Evolutionary conservation across 192 early-diverging fungal genomes (phyloP).

Genomic region (Coemansia sp.): DNA sequence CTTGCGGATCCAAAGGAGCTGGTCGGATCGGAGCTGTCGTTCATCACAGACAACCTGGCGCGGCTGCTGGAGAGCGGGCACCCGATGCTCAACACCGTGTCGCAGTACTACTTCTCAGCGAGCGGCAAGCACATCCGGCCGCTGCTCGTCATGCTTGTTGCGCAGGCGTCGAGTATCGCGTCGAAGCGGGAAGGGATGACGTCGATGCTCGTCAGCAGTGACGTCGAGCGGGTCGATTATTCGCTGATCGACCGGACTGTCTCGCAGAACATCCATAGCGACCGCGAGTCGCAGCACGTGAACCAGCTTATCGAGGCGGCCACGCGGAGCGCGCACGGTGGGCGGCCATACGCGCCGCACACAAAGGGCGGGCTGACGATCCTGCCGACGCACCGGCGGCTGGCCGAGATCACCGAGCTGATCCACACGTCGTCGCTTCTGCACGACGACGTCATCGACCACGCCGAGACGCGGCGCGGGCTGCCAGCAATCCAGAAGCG

Average conservation of each 20-base stretch:
- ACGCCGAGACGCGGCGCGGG: slow-evolving; percentile 68
- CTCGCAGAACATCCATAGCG: slow-evolving; percentile 49
- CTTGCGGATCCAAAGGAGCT: slow-evolving; percentile 55
- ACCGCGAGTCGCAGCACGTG: slow-evolving; percentile 22
- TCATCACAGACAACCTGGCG: slow-evolving; percentile 83
- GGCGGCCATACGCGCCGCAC: slow-evolving; percentile 37
- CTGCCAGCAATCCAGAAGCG: slow-evolving; percentile 76
- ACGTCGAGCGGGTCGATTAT: slow-evolving; percentile 30
- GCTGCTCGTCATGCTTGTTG: slow-evolving; percentile 84
- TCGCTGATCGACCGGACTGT: slow-evolving; percentile 65
- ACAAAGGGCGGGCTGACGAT: slow-evolving; percentile 51
- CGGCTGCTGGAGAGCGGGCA: slow-evolving; percentile 82
- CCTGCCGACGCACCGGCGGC: slow-evolving; percentile 82
- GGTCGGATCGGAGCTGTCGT: slow-evolving; percentile 78
- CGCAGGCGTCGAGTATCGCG: slow-evolving; percentile 77
- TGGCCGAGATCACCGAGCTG: slow-evolving; percentile 98
- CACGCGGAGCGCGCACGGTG: slow-evolving; percentile 24
- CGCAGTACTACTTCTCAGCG: slow-evolving; percentile 86
- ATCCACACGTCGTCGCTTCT: slow-evolving; percentile 95
- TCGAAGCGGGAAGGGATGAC: slow-evolving; percentile 51
- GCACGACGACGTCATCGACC: slow-evolving; percentile 93
- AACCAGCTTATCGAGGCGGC: slow-evolving; percentile 39
- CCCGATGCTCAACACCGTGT: slow-evolving; percentile 85
- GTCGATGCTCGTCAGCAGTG: slow-evolving; percentile 34
- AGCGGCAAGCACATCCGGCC: slow-evolving; percentile 91